Evolutionary conservation across 352 stramenopile species (phyloP).

Genomic region (Albugo laibachii): DNA sequence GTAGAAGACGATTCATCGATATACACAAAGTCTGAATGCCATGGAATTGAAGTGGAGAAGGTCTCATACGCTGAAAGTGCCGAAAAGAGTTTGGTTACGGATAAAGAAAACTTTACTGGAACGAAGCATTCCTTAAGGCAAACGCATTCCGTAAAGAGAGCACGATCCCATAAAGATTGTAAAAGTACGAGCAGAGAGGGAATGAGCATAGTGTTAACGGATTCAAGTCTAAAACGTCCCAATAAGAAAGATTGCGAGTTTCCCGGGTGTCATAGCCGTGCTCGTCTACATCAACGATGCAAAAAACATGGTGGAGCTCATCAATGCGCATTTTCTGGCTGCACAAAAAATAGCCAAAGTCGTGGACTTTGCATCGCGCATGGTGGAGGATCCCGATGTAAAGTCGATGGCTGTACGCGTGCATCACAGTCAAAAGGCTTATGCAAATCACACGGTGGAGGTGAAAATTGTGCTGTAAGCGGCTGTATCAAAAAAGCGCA

Average conservation of each 20-base stretch:
- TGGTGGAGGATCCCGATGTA: conserved; percentile 60
- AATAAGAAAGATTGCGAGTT: conserved; percentile 29
- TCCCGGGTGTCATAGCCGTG: conserved; percentile 52
- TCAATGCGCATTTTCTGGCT: conserved; percentile 67
- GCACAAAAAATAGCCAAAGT: conserved; percentile 76
- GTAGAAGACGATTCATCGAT: too few species aligned
- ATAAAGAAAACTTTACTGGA: too few species aligned
- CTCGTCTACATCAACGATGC: conserved; percentile 71
- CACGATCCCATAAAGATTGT: too few species aligned
- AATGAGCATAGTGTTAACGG: too few species aligned
- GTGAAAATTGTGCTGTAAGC: conserved; percentile 61
- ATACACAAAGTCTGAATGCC: too few species aligned
- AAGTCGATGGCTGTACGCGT: conserved; percentile 51
- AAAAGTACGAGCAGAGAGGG: too few species aligned
- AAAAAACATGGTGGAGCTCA: conserved; percentile 79
- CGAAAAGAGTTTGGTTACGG: too few species aligned
- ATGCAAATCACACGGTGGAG: conserved; percentile 70
- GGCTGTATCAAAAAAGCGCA: conserved; percentile 76
- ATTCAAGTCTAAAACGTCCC: too few species aligned
- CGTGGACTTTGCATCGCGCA: conserved; percentile 70
- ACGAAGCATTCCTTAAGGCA: too few species aligned
- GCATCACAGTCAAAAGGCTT: conserved; percentile 71
- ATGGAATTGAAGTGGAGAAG: too few species aligned
- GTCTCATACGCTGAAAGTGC: too few species aligned
- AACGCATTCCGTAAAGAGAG: too few species aligned